Evolutionary conservation across 495 filamentous ascomycete species (phyloP).

Genomic region (Penicillium steckii): DNA sequence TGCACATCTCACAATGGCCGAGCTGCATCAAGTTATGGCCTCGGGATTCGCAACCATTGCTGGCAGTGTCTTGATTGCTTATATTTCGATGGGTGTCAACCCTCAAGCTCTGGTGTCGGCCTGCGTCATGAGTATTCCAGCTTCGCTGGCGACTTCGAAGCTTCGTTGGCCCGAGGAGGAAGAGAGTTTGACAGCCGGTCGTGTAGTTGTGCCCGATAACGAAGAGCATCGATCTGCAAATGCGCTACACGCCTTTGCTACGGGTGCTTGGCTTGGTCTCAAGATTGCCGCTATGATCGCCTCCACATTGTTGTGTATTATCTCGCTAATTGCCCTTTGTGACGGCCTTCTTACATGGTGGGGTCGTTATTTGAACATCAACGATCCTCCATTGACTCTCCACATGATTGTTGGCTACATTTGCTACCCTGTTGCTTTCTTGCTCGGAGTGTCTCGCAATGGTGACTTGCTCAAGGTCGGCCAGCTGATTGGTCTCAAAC

Average conservation of each 20-base stretch:
- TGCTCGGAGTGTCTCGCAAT: slow-evolving; percentile 77
- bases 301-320: slow-evolving; percentile 77
- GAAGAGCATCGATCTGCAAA: slow-evolving; percentile 69
- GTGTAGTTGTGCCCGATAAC: slow-evolving; percentile 73
- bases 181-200: slow-evolving; percentile 76
- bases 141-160: slow-evolving; percentile 82
- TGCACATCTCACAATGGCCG: slow-evolving; percentile 74
- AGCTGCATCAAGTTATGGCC: slow-evolving; percentile 89
- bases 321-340: slow-evolving; percentile 71
- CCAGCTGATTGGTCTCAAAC: slow-evolving; percentile 77
- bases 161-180: slow-evolving; percentile 86
- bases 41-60: slow-evolving; percentile 69
- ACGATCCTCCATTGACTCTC: slow-evolving; percentile 65
- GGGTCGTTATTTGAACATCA: slow-evolving; percentile 78
- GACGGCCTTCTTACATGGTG: slow-evolving; percentile 87
- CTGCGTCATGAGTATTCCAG: slow-evolving; percentile 86
- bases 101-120: slow-evolving; percentile 86
- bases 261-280: slow-evolving; percentile 83
- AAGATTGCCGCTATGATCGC: slow-evolving; percentile 87
- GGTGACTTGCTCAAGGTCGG: slow-evolving; percentile 70
- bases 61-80: slow-evolving; percentile 76
- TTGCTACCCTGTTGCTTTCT: slow-evolving; percentile 80
- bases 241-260: slow-evolving; percentile 79
- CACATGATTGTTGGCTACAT: slow-evolving; percentile 79
- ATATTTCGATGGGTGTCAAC: slow-evolving; percentile 76